These are phyloP conservation scores for Colletotrichum sp. DNA, from an alignment of 2,329 filamentous ascomycete species.

Conservation along the genomic window DNA sequence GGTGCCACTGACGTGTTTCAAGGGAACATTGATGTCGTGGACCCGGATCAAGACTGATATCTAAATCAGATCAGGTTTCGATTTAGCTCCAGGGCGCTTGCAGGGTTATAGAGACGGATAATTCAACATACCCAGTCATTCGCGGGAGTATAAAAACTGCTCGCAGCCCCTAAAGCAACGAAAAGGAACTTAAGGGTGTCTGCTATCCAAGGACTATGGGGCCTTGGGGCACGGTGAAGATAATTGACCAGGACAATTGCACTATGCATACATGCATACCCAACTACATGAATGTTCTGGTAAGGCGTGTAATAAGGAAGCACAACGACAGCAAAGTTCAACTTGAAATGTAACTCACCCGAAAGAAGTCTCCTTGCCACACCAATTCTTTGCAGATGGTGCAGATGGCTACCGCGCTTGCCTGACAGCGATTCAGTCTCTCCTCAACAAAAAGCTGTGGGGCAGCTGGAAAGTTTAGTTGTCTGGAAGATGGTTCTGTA, in stretches of 20 bases:
- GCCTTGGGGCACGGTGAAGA: background rate
- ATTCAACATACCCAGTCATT: background rate
- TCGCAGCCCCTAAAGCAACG: background rate
- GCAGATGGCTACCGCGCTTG: background rate
- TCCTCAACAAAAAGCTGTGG: background rate
- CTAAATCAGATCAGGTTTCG: background rate
- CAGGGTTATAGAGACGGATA: background rate
- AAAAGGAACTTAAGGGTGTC: background rate
- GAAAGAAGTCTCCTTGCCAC: background rate
- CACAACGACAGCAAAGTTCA: background rate
- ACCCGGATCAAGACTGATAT: background rate
- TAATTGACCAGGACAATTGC: background rate
- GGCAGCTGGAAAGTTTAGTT: background rate
- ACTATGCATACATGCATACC: background rate
- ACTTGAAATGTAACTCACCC: background rate
- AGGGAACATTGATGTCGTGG: background rate
- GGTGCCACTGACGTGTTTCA: background rate
- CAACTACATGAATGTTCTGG: background rate
- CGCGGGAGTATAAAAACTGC: background rate
- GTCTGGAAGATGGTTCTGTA: background rate
- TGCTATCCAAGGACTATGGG: background rate
- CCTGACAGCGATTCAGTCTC: background rate
- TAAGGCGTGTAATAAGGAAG: background rate
- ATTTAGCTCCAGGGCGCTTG: background rate
- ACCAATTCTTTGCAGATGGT: background rate